Base-by-base conservation (phyloP, 140 eudicot genomes). In the Stevia rebaudiana region DNA sequence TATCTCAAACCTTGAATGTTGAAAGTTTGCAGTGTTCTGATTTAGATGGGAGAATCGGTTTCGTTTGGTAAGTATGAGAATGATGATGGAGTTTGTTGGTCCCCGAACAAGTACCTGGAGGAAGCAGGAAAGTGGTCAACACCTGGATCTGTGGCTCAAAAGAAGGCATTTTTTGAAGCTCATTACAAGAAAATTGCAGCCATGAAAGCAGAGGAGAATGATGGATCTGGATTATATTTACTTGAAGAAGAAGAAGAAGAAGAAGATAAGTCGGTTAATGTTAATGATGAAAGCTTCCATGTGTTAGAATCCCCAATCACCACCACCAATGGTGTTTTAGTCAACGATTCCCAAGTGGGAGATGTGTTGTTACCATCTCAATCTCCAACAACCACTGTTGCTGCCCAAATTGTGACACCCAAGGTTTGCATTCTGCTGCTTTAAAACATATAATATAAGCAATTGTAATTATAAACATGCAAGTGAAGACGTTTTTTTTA, bases 141-240 rank as follows among this genome's bases (percentile, higher is more conserved):
- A 5, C 94, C 97, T 8, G 97, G 99, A 70, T 88, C 97, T 49
- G 97, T 94, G 3, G 99, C 99, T 40, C 95, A 94, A 63, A 94
- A 94, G 85, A 88, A 88, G 74, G 99, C 99, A 8, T 92, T 88
- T 61, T 92, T 92, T 36, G 99, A 92, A 80, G 96, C 96, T 5
- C 99, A 92, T 72, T 92, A 92, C 84, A 92, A 85, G 69, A 88
- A 78, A 73, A 88, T 92, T 63, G 97, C 97, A 42, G 97, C 90
- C 39, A 55, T 77, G 63, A 83, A 80, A 55, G 78, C 85, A 33
- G 95, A 86, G 48, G 80, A 69, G 68, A 83, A 83, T 43, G 42
- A 68, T 8, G 68, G 42, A 76, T 48, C 66, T 61, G 70, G 33
- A 28, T 1, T 8, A n/a, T 9, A 15, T n/a, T n/a, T n/a, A 44